Conservation (phyloP, 495 filamentous ascomycete species). For the Penicillium pulvis region DNA sequence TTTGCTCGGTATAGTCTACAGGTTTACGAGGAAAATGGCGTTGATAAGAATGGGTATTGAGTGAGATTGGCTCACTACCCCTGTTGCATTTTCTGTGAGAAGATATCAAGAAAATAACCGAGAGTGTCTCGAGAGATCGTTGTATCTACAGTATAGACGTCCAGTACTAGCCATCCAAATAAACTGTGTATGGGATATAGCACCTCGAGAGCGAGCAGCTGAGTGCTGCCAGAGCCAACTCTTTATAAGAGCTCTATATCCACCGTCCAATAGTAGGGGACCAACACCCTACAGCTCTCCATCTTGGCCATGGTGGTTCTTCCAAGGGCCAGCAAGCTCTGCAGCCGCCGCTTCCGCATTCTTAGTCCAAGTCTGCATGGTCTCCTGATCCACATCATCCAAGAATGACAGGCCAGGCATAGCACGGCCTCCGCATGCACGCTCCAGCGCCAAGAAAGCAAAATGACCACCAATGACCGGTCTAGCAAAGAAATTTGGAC, state of each 20-base stretch:
- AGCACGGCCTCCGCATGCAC: slow-evolving; percentile 73
- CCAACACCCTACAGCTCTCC: slow-evolving; percentile 22
- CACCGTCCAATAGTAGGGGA: background rate
- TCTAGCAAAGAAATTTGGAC: slow-evolving; percentile 73
- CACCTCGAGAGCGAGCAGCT: background rate
- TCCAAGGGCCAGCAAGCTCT: slow-evolving; percentile 16
- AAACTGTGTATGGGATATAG: background rate
- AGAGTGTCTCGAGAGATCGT: background rate
- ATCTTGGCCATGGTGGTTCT: slow-evolving; percentile 17
- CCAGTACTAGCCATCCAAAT: background rate
- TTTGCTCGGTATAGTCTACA: slow-evolving; percentile 43
- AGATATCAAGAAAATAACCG: background rate
- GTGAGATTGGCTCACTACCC: background rate
- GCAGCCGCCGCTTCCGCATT: slow-evolving; percentile 31
- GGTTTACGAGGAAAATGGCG: slow-evolving; percentile 23
- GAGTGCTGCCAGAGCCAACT: background rate
- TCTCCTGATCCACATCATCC: slow-evolving; percentile 42
- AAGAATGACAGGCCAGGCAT: slow-evolving; percentile 65
- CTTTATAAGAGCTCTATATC: background rate
- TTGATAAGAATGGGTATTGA: slow-evolving; percentile 19
- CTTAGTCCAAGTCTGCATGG: slow-evolving; percentile 22
- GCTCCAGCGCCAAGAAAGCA: slow-evolving; percentile 75
- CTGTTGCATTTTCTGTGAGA: background rate
- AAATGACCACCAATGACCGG: slow-evolving; percentile 90
- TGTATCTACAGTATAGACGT: background rate